phyloP scores from a whole-genome alignment of 2,329 filamentous ascomycete species.

The Botryotinia narcissicola region DNA sequence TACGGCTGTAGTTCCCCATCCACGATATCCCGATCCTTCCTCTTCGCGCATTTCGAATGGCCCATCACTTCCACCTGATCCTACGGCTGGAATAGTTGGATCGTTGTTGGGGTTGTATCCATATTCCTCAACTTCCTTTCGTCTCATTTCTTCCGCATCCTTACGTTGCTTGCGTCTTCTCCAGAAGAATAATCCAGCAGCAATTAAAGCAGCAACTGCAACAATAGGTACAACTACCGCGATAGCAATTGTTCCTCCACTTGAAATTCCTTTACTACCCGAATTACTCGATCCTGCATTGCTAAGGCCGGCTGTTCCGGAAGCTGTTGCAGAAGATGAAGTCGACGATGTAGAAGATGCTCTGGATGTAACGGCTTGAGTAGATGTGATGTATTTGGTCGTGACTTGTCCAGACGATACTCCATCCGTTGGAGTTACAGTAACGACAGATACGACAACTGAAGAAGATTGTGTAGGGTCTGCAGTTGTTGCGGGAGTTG shows the following conservation, averaged over 20 bases:
- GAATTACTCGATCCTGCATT: neutral
- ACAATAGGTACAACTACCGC: slow-evolving; percentile 93
- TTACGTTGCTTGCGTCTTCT: slow-evolving; percentile 83
- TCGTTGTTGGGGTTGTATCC: slow-evolving; percentile 97
- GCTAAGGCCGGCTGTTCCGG: slow-evolving; percentile 26
- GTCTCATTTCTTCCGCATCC: slow-evolving; percentile 79
- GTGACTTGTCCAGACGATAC: slow-evolving; percentile 19
- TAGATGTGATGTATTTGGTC: slow-evolving; percentile 25
- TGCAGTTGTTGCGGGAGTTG: slow-evolving; percentile 28
- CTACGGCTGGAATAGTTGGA: slow-evolving; percentile 67
- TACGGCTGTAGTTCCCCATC: slow-evolving; percentile 79
- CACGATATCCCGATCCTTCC: slow-evolving; percentile 76
- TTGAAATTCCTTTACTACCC: slow-evolving; percentile 31
- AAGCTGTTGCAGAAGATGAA: slow-evolving; percentile 31
- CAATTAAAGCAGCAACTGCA: slow-evolving; percentile 75
- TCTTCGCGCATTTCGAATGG: slow-evolving; percentile 77
- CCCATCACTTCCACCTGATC: slow-evolving; percentile 45
- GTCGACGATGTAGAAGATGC: slow-evolving; percentile 23
- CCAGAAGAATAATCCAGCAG: slow-evolving; percentile 81
- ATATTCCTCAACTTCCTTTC: slow-evolving; percentile 97
- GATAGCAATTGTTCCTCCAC: slow-evolving; percentile 76
- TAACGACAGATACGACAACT: slow-evolving; percentile 18
- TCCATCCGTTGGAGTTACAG: slow-evolving; percentile 11
- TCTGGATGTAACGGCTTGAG: slow-evolving; percentile 13
- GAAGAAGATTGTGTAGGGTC: slow-evolving; percentile 28